Evolutionary conservation across 768 basidiomycete species (phyloP).

Genomic region (Pulveroboletus ravenelii): DNA sequence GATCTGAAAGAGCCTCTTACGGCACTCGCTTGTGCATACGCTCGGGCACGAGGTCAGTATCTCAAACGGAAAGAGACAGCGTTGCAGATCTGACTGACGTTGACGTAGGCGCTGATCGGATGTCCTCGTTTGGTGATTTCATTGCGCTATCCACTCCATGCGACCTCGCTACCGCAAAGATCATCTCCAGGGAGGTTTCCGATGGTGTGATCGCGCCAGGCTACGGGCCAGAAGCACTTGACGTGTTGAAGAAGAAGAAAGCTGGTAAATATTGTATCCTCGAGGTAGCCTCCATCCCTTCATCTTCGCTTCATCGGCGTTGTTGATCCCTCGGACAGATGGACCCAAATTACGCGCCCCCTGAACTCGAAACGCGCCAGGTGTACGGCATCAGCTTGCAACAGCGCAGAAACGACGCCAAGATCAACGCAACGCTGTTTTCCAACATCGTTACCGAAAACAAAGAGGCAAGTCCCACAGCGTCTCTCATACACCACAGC

Average conservation of each 20-base stretch:
- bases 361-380: conserved; percentile 84
- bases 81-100: conserved; percentile 4
- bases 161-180: conserved; percentile 90
- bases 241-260: conserved; percentile 92
- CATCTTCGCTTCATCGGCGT: background rate
- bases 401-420: conserved; percentile 86
- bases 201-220: conserved; percentile 98
- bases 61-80: background rate
- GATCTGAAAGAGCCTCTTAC: conserved; percentile 89
- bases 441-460: conserved; percentile 85
- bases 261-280: conserved; percentile 98
- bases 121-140: conserved; percentile 99
- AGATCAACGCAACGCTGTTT: conserved; percentile 79
- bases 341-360: conserved; percentile 77
- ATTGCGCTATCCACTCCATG: conserved; percentile 91
- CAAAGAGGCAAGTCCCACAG: conserved; percentile 57
- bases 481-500: background rate
- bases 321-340: conserved; percentile 51
- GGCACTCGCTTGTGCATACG: conserved; percentile 87
- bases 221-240: conserved; percentile 82
- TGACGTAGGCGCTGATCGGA: conserved; percentile 82
- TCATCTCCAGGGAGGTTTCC: conserved; percentile 98
- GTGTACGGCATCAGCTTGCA: conserved; percentile 90
- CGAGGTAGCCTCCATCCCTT: conserved; percentile 47
- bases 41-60: conserved; percentile 80